These are phyloP conservation scores for Ceratocystis variospora DNA, from an alignment of 2,329 filamentous ascomycete genomes.

Conservation along the genomic window DNA sequence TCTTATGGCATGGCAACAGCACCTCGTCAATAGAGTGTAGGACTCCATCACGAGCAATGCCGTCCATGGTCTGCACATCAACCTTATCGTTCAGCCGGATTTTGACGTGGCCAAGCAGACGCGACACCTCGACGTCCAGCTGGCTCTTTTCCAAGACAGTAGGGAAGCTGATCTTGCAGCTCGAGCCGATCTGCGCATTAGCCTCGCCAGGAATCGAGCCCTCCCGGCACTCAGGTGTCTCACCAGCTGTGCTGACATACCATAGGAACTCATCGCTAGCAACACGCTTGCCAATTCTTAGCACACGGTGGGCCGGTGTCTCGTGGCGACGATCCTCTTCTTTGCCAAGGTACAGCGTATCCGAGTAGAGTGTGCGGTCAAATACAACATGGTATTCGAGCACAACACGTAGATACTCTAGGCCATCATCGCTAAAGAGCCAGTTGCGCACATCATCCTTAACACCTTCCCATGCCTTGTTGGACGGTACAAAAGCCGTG, in stretches of 20 bases:
- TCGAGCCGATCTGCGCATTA: slow-evolving; percentile 8
- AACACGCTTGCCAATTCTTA: slow-evolving; percentile 6
- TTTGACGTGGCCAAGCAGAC: slow-evolving; percentile 51
- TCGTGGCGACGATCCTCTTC: slow-evolving; percentile 9
- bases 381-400: slow-evolving; percentile 66
- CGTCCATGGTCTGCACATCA: slow-evolving; percentile 52
- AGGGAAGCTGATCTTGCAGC: slow-evolving; percentile 13
- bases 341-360: slow-evolving; percentile 50
- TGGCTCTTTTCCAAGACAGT: slow-evolving; percentile 55
- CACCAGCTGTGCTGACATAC: neutral
- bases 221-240: slow-evolving; percentile 12
- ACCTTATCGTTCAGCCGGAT: slow-evolving; percentile 65
- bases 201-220: slow-evolving; percentile 13
- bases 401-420: slow-evolving; percentile 62
- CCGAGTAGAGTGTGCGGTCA: slow-evolving; percentile 67
- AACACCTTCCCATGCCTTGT: slow-evolving; percentile 65
- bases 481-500: slow-evolving; percentile 70
- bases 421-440: slow-evolving; percentile 64
- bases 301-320: neutral
- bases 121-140: slow-evolving; percentile 56
- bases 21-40: slow-evolving; percentile 63
- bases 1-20: slow-evolving; percentile 58
- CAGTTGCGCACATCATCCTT: slow-evolving; percentile 65
- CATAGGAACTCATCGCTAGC: slow-evolving; percentile 21
- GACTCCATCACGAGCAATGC: slow-evolving; percentile 63